These are phyloP conservation scores for Candida michaelii DNA, from an alignment of 805 yeast species.

Conservation along the genomic window DNA sequence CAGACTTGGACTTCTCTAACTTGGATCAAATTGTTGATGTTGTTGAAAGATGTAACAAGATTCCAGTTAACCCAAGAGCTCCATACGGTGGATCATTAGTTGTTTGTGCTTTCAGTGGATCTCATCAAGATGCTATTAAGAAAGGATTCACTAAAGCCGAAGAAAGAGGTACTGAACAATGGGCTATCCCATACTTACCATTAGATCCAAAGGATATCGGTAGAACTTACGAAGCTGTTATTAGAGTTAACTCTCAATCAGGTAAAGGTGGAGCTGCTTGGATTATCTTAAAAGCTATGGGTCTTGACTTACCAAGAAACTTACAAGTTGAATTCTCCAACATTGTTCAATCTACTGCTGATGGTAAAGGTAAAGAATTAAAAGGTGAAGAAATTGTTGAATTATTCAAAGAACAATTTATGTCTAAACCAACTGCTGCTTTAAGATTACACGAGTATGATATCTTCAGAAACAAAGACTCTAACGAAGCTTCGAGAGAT, in stretches of 20 bases:
- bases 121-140: slow-evolving; percentile 71
- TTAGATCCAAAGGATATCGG: slow-evolving; percentile 82
- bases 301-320: slow-evolving; percentile 70
- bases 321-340: slow-evolving; percentile 69
- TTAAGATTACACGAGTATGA: slow-evolving; percentile 46
- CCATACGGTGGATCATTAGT: slow-evolving; percentile 81
- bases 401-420: slow-evolving; percentile 57
- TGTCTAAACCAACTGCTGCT: slow-evolving; percentile 31
- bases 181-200: slow-evolving; percentile 78
- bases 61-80: slow-evolving; percentile 71
- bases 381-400: slow-evolving; percentile 62
- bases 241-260: slow-evolving; percentile 82
- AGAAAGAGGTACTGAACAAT: slow-evolving; percentile 37
- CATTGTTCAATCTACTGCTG: slow-evolving; percentile 65
- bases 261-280: slow-evolving; percentile 90
- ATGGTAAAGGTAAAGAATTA: slow-evolving; percentile 65
- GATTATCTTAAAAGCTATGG: slow-evolving; percentile 69
- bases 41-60: slow-evolving; percentile 75
- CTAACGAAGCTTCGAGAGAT: slow-evolving; percentile 39
- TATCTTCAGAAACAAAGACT: slow-evolving; percentile 34
- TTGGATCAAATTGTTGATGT: slow-evolving; percentile 64
- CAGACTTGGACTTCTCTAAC: slow-evolving; percentile 70
- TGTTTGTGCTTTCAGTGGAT: slow-evolving; percentile 76
- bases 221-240: slow-evolving; percentile 77
- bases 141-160: slow-evolving; percentile 59